Percentiles rank a stretch among this genome's conserved stretches.
Conservation (phyloP, 176 grass and related monocot genomes). For the Aegilops bicornis region DNA sequence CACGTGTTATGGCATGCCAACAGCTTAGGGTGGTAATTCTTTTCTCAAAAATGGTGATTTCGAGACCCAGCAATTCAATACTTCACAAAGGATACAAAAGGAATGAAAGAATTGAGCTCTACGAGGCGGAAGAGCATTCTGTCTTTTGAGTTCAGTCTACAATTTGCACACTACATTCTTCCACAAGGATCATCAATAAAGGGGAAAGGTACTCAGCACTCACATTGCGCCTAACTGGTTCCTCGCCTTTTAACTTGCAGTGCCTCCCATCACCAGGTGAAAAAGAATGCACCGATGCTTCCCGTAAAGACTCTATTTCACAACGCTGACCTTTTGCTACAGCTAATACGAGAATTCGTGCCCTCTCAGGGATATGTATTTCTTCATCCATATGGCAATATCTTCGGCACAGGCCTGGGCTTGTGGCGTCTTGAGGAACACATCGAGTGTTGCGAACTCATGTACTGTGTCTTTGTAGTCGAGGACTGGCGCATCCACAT, state of each 20-base stretch:
- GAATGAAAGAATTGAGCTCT: conserved; percentile 78
- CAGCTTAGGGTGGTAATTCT: not conserved
- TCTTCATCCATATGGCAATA: conserved; percentile 96
- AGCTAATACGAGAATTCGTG: conserved; percentile 94
- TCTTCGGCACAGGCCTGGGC: conserved; percentile 85
- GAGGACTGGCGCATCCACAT: conserved; percentile 80
- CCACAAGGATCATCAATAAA: conserved; percentile 40
- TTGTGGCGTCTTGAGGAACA: conserved; percentile 89
- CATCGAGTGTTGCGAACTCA: conserved; percentile 84
- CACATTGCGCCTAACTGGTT: conserved; percentile 36
- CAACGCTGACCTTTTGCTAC: conserved; percentile 34
- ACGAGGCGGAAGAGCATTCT: conserved; percentile 33
- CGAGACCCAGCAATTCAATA: conserved; percentile 22
- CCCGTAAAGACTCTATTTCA: conserved; percentile 40
- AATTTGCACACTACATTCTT: conserved; percentile 50
- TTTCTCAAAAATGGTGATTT: conserved; percentile 39
- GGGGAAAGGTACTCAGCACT: conserved; percentile 29
- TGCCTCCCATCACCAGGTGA: conserved; percentile 26
- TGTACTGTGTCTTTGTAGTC: conserved; percentile 90
- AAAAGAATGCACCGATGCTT: conserved; percentile 36
- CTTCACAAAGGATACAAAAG: conserved; percentile 60
- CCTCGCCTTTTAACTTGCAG: conserved; percentile 12
- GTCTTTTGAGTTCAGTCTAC: conserved; percentile 44
- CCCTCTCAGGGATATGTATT: conserved; percentile 84
- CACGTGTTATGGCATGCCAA: not conserved